These are phyloP conservation scores for Colletotrichum eremochloae DNA, from an alignment of 2,329 filamentous ascomycete species.

Conservation along the genomic window DNA sequence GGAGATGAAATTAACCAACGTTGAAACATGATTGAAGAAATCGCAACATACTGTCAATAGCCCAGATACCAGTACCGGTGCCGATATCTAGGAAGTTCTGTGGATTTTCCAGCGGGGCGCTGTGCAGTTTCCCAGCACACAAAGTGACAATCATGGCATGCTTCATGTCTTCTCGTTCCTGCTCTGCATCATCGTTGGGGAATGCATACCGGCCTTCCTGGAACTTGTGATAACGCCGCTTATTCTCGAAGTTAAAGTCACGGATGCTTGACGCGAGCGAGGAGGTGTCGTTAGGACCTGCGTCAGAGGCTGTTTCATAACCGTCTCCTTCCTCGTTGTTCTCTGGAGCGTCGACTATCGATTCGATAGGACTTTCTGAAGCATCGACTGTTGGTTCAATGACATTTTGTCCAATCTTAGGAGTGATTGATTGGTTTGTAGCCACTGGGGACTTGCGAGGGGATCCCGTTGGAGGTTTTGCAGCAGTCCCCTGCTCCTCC, in stretches of 20 bases:
- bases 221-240: conserved; percentile 58
- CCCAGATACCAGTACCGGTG: conserved; percentile 66
- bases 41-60: conserved; percentile 59
- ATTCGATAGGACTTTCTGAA: too few relatives aligned
- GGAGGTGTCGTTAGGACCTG: conserved; percentile 44
- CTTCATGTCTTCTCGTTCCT: conserved; percentile 56
- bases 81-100: conserved; percentile 19
- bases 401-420: too few relatives aligned
- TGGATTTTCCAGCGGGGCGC: background rate
- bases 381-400: background rate
- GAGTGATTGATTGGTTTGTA: too few relatives aligned
- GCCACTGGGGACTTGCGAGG: background rate
- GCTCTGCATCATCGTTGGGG: conserved; percentile 60
- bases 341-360: background rate
- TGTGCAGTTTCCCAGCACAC: background rate
- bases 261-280: conserved; percentile 53
- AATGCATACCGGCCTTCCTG: conserved; percentile 55
- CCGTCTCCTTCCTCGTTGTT: conserved; percentile 23
- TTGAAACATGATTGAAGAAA: accelerated
- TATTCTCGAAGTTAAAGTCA: conserved; percentile 58
- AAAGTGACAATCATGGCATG: conserved; percentile 48
- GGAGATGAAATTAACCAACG: background rate
- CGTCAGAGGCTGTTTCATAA: conserved; percentile 40
- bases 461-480: background rate
- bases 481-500: background rate